Evolutionary conservation across 371 early-diverging fungal species (phyloP).

Genomic region (Rhizomucor miehei): DNA sequence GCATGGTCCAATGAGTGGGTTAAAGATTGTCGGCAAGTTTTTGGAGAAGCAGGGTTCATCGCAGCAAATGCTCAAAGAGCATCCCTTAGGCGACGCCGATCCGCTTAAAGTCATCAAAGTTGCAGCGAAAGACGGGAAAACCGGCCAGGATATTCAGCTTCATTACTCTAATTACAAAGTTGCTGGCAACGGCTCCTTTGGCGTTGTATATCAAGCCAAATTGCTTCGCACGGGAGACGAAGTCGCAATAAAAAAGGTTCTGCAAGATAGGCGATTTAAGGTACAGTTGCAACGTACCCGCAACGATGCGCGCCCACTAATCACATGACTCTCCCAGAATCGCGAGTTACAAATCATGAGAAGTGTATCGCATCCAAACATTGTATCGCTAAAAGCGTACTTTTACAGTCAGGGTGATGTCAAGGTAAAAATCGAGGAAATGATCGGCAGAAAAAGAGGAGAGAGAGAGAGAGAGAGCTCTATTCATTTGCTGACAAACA

Average conservation of each 20-base stretch:
- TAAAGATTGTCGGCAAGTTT: slow-evolving; percentile 22
- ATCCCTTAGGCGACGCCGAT: slow-evolving; percentile 44
- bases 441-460: too few species aligned
- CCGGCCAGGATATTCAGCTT: slow-evolving; percentile 79
- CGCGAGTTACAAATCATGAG: slow-evolving; percentile 96
- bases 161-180: slow-evolving; percentile 87
- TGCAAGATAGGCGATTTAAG: slow-evolving; percentile 95
- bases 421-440: slow-evolving; percentile 44
- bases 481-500: too few species aligned
- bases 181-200: slow-evolving; percentile 94
- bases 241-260: slow-evolving; percentile 94
- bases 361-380: slow-evolving; percentile 85
- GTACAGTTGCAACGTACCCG: slow-evolving; percentile 28
- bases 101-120: slow-evolving; percentile 45
- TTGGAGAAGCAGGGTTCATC: neutral
- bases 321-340: slow-evolving; percentile 56
- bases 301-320: neutral
- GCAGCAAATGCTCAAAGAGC: neutral
- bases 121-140: slow-evolving; percentile 80
- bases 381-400: slow-evolving; percentile 81
- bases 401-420: slow-evolving; percentile 84
- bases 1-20: slow-evolving; percentile 31
- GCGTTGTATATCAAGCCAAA: slow-evolving; percentile 93
- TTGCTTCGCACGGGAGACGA: slow-evolving; percentile 74
- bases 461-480: neutral